These are phyloP conservation scores for Neurospora sp. DNA, from an alignment of 495 filamentous ascomycete genomes.

Conservation along the genomic window DNA sequence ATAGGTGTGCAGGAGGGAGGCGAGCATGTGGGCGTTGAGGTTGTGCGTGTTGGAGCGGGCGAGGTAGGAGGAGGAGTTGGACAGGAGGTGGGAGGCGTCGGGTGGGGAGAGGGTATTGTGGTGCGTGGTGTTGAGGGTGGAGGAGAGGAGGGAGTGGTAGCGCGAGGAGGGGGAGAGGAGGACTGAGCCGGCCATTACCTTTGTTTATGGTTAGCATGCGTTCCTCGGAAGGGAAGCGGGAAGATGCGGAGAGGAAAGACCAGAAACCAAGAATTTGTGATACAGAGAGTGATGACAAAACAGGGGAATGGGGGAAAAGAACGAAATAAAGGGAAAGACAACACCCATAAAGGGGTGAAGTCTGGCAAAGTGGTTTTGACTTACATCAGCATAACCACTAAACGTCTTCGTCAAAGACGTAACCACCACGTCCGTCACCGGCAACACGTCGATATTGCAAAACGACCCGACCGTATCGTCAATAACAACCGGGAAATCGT, in stretches of 20 bases:
- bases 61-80: slow-evolving; percentile 33
- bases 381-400: slow-evolving; percentile 41
- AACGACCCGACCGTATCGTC: slow-evolving; percentile 43
- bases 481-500: slow-evolving; percentile 34
- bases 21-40: slow-evolving; percentile 31
- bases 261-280: too few species aligned
- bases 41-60: slow-evolving; percentile 29
- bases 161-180: slow-evolving; percentile 30
- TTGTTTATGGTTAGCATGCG: too few species aligned
- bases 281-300: not conserved
- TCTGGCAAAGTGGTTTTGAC: slow-evolving; percentile 28
- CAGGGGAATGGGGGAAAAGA: not conserved
- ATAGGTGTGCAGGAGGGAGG: slow-evolving; percentile 21
- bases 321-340: not conserved
- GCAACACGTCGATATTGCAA: slow-evolving; percentile 37
- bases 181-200: slow-evolving; percentile 37
- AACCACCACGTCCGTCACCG: slow-evolving; percentile 33
- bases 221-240: not conserved
- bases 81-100: slow-evolving; percentile 32
- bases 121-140: slow-evolving; percentile 19
- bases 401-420: slow-evolving; percentile 43
- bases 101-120: slow-evolving; percentile 28
- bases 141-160: slow-evolving; percentile 20
- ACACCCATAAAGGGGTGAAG: not conserved
- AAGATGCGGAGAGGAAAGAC: not conserved